Base-by-base conservation (phyloP, 2,329 filamentous ascomycete genomes). In the Hypocreales sp. region DNA sequence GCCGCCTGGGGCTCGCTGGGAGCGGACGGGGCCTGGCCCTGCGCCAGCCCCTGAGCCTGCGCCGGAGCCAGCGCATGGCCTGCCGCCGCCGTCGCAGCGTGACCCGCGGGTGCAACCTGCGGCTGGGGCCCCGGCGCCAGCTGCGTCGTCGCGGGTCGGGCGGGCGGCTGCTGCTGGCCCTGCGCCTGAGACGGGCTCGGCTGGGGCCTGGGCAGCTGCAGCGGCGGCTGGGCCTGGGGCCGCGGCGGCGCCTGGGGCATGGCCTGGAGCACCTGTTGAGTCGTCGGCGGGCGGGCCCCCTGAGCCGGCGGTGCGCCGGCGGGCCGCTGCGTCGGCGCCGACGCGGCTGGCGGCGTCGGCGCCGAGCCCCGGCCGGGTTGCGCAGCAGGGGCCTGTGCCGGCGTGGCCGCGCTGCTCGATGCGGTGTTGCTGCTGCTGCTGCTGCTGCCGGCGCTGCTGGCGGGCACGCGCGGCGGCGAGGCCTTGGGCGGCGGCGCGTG, bases 321-420 rank as follows among this genome's bases (percentile, higher is more conserved):
- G 15, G 31, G 22, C 19, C 30, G 26, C 14, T 29, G 29, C 8
- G 27, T 24, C n/a, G 30, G 17, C 17, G 22, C 15, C 5, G 22
- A 38, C 17, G 37, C 38, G 8, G 32, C 24, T 30, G 31, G 28
- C 20, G 42, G 41, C 20, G 32, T 24, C 15, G 33, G 12, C 7
- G 6, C 10, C 5, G 12, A 15, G 3, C 26, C 26, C 31, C 21
- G 30, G 31, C 35, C 19, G 35, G 35, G 10, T 7, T 20, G 18
- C 18, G 45, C 41, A 30, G 38, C 41, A 20, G 42, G 44, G 17
- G 50, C 42, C 30, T 48, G 45, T 12, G 48, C 42, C 7, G 51
- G 49, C 24, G 48, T 51, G 22, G 50, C 44, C 4, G 50, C 44
- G n/a, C 43, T 41, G 8, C 37, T 30, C 8, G 44, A 41, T 20